Conservation (phyloP, 2,329 filamentous ascomycete species). For the Fusarium scirpi region DNA sequence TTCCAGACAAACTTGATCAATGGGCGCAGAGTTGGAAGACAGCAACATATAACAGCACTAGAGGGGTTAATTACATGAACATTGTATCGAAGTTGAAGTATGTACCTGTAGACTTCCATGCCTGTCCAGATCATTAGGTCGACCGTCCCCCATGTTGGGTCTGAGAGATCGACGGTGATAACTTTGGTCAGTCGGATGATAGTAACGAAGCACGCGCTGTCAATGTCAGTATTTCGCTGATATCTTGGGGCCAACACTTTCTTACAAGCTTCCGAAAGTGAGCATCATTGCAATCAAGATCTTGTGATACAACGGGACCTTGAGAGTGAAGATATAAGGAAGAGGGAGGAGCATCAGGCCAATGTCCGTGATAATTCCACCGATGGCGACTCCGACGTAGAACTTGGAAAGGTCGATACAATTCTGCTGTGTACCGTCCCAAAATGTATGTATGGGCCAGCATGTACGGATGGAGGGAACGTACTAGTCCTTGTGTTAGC, state of each 20-base stretch:
- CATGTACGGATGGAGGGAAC: slow-evolving; percentile 17
- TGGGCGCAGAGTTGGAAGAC: neutral
- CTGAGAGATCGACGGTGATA: neutral
- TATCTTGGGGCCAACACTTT: neutral
- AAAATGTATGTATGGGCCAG: slow-evolving; percentile 5
- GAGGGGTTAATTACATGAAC: fast-evolving
- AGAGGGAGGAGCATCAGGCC: slow-evolving; percentile 5
- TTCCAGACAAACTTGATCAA: neutral
- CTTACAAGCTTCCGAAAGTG: slow-evolving; percentile 17
- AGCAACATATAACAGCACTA: slow-evolving; percentile 8
- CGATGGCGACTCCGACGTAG: slow-evolving; percentile 13
- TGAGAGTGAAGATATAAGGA: slow-evolving; percentile 7
- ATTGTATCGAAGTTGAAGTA: fast-evolving
- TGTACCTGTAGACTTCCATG: slow-evolving; percentile 7
- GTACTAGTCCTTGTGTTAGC: neutral
- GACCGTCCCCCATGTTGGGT: slow-evolving; percentile 14
- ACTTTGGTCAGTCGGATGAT: slow-evolving; percentile 13
- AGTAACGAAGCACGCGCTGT: slow-evolving; percentile 4
- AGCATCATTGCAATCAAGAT: slow-evolving; percentile 8
- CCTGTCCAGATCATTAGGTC: slow-evolving; percentile 14
- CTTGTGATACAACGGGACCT: neutral
- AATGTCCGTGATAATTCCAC: slow-evolving; percentile 11
- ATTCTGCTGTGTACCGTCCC: slow-evolving; percentile 14
- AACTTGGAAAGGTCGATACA: slow-evolving; percentile 18
- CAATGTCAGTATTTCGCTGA: neutral